phyloP scores from a whole-genome alignment of 345 rosid species.

The Gossypium mustelinum region DNA sequence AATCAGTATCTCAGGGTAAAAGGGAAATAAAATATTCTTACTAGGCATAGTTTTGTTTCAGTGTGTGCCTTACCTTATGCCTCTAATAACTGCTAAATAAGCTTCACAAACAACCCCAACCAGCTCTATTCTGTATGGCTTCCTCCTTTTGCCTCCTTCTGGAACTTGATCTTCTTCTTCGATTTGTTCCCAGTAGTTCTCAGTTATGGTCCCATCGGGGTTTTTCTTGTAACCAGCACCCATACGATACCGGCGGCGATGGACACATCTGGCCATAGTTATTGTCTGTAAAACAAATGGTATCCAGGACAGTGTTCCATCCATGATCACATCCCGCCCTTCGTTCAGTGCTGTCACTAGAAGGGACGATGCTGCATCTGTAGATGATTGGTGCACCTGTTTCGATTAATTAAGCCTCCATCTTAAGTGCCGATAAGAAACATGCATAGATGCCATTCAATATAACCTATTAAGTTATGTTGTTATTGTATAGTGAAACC shows the following conservation, averaged over 20 bases:
- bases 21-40: background rate
- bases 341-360: conserved; percentile 88
- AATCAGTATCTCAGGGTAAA: conserved; percentile 1
- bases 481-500: background rate
- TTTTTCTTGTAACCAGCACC: conserved; percentile 68
- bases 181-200: conserved; percentile 77
- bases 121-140: conserved; percentile 86
- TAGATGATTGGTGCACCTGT: conserved; percentile 95
- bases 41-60: background rate
- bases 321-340: conserved; percentile 95
- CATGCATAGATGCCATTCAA: background rate
- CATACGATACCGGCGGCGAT: conserved; percentile 78
- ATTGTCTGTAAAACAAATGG: conserved; percentile 86
- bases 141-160: conserved; percentile 51
- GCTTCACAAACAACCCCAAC: conserved; percentile 96
- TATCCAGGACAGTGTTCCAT: conserved; percentile 88
- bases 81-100: conserved; percentile 85
- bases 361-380: conserved; percentile 90
- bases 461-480: background rate
- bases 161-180: conserved; percentile 48
- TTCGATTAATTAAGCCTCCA: background rate
- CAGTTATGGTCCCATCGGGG: conserved; percentile 59
- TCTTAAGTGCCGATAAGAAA: background rate
- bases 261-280: conserved; percentile 87
- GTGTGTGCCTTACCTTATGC: conserved; percentile 56